Base-by-base conservation (phyloP, 164 flowering plant species). In the Vitis amurensis region DNA sequence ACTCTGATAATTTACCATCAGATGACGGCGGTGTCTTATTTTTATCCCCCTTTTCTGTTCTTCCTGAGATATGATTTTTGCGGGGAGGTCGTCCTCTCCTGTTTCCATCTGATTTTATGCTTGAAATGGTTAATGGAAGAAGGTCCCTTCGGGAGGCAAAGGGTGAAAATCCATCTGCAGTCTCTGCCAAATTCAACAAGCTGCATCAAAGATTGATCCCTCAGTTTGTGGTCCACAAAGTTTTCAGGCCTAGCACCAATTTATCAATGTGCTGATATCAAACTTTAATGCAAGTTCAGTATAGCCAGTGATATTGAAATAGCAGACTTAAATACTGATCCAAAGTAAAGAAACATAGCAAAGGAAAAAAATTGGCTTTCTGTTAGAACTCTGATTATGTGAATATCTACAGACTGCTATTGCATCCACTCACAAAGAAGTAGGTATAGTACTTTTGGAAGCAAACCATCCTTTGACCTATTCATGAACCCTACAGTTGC, bases 101-200 rank as follows among this genome's bases (percentile, higher is more conserved):
- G 50, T 71, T 74, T 69, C 86, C 89, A 67, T 85, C 82, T 19
- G 84, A 77, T 76, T 71, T 74, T 65, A 72, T 64, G 77, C 76
- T 67, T 47, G 62, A 75, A 27, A 70, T 50, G 19, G 77, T 52
- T 55, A 65, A 63, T 14, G 37, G 75, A 71, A 48, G 52, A 71
- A 48, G 52, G 52, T 30, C 64, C 63, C 75, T 76, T 29, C 52
- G 64, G 50, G 71, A 71, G 64, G 74, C 63, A 73, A 71, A 63
- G 9, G 30, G 37, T 64, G 70, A 74, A 73, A 72, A 44, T 59
- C 75, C 77, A 80, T 82, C 77, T 82, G 86, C 81, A 82, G 73
- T 79, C 81, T 85, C 94, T 82, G 89, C 76, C 89, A 88, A 88
- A 83, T 79, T 83, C 68, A 86, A 84, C 79, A 85, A 86, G 90